phyloP scores from a whole-genome alignment of 1,284 basidiomycete species.

The Cryptococcus sp. region DNA sequence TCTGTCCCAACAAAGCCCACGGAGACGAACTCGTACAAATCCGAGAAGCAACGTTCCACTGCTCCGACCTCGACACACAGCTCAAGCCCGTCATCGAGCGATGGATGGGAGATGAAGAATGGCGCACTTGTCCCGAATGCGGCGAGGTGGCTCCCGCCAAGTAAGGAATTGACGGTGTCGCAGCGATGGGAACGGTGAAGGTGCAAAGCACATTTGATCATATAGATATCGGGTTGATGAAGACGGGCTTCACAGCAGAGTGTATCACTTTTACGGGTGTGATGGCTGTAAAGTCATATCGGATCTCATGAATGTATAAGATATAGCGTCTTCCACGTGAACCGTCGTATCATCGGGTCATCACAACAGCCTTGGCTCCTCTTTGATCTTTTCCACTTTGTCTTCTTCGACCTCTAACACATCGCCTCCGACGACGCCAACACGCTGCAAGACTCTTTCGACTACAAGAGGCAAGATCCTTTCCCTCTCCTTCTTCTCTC shows the following conservation, averaged over 20 bases:
- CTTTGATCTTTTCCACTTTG: constrained; percentile 1
- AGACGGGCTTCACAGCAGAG: no score
- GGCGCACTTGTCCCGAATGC: constrained; percentile 70
- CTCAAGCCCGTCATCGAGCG: constrained; percentile 85
- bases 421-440: constrained; percentile 37
- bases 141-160: constrained; percentile 62
- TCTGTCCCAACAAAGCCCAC: constrained; percentile 68
- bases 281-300: not conserved
- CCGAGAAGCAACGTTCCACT: constrained; percentile 82
- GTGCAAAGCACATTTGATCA: not conserved
- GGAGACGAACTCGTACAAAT: constrained; percentile 77
- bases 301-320: not conserved
- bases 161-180: constrained; percentile 5
- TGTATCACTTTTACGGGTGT: no score
- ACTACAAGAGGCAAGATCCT: constrained; percentile 48
- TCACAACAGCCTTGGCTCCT: constrained; percentile 14
- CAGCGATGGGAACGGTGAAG: not conserved
- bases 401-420: constrained; percentile 24
- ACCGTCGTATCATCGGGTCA: not conserved
- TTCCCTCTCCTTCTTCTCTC: constrained; percentile 44
- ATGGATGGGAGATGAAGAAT: constrained; percentile 65
- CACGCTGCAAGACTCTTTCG: constrained; percentile 45
- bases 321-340: not conserved
- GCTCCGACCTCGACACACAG: constrained; percentile 88
- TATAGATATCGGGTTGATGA: no score